Conservation (phyloP, 805 yeast genomes). For the Yarrowia sp. region DNA sequence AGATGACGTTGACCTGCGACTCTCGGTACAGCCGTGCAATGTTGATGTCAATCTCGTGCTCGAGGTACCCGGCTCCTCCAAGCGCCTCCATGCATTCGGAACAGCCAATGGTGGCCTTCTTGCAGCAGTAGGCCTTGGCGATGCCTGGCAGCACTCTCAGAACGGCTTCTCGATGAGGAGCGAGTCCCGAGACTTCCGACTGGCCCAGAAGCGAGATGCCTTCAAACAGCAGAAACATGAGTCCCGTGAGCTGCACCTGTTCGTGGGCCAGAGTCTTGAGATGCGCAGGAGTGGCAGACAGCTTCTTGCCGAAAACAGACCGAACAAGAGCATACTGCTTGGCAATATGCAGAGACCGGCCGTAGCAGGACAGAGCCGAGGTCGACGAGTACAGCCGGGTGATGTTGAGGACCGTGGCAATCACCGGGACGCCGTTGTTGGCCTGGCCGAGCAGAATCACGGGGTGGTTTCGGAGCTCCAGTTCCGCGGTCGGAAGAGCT, state of each 20-base stretch:
- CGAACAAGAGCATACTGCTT: conserved; percentile 46
- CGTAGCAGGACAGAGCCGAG: conserved; percentile 44
- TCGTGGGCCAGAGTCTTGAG: conserved; percentile 46
- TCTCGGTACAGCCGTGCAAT: conserved; percentile 47
- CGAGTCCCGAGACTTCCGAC: conserved; percentile 41
- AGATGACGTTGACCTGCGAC: conserved; percentile 48
- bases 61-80: conserved; percentile 49
- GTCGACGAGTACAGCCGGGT: conserved; percentile 46
- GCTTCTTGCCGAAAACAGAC: conserved; percentile 45
- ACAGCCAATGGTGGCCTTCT: conserved; percentile 45
- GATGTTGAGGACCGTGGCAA: conserved; percentile 47
- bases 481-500: conserved; percentile 49
- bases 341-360: conserved; percentile 45
- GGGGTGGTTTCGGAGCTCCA: conserved; percentile 45
- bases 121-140: conserved; percentile 46
- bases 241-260: conserved; percentile 44
- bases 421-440: conserved; percentile 46
- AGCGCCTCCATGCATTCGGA: conserved; percentile 50
- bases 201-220: conserved; percentile 45
- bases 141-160: conserved; percentile 47
- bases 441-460: conserved; percentile 44
- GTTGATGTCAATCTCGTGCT: conserved; percentile 47
- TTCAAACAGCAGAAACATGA: conserved; percentile 44
- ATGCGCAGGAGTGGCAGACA: conserved; percentile 45
- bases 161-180: conserved; percentile 41